A percentile compares a stretch with the other conserved stretches of the same genome.
These are phyloP conservation scores for Zangia roseola DNA, from an alignment of 768 basidiomycete species.

Conservation along the genomic window DNA sequence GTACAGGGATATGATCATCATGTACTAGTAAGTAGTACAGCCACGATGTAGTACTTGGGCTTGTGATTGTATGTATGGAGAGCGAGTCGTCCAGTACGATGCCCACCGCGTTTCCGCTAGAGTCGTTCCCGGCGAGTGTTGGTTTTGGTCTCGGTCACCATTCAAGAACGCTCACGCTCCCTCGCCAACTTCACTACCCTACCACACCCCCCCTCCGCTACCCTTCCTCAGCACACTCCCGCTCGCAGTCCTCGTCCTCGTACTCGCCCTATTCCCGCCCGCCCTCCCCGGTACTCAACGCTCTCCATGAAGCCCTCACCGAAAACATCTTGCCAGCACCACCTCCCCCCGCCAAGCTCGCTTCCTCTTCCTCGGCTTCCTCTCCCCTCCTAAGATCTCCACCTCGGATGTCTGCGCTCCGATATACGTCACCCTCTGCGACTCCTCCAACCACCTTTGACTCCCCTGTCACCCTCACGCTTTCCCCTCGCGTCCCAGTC, in stretches of 20 bases:
- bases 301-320: slow-evolving; percentile 46
- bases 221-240: slow-evolving; percentile 2
- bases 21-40: slow-evolving; percentile 3
- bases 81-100: slow-evolving; percentile 8
- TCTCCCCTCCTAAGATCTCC: slow-evolving; percentile 43
- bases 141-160: slow-evolving; percentile 1
- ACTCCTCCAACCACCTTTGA: slow-evolving; percentile 45
- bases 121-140: not conserved
- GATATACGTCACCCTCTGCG: slow-evolving; percentile 62
- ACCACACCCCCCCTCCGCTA: slow-evolving; percentile 19
- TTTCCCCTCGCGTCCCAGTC: slow-evolving; percentile 17
- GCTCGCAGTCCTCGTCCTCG: not conserved
- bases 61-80: slow-evolving; percentile 14
- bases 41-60: slow-evolving; percentile 9
- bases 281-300: slow-evolving; percentile 39
- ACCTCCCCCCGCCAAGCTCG: slow-evolving; percentile 45
- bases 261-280: slow-evolving; percentile 22
- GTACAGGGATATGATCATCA: slow-evolving; percentile 33
- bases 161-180: slow-evolving; percentile 11
- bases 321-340: slow-evolving; percentile 39
- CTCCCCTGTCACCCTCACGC: slow-evolving; percentile 10
- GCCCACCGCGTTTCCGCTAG: too few species aligned
- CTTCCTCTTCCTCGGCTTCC: slow-evolving; percentile 35
- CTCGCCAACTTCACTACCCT: slow-evolving; percentile 15
- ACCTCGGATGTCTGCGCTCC: slow-evolving; percentile 52